Base-by-base conservation (phyloP, 345 rosid genomes). In the Kernera saxatilis region DNA sequence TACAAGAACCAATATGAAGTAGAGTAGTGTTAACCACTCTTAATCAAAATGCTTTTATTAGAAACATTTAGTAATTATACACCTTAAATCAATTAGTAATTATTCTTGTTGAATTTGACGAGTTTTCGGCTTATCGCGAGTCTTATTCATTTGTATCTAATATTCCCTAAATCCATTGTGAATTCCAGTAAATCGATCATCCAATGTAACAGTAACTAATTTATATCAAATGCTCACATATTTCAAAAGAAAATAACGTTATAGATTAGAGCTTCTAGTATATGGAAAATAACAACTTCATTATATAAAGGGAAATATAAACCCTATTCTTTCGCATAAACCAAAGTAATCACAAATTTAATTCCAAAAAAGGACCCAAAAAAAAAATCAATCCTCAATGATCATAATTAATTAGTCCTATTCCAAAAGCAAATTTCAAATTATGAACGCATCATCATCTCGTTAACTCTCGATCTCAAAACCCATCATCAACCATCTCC, bases 381-480 rank as follows among this genome's bases (percentile, higher is more conserved):
- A 27, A 33, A 53, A 12, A 32, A 52, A 29, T 11, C 22, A 43
- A 30, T 41, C 29, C 12, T 17, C 60, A 60, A 49, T 29, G 45
- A 46, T 51, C 53, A 67, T 43, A 19, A 69, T 53, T 19, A 27
- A 69, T 76, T 55, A 54, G 66, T 63, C 75, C 58, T 69, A 54
- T 63, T 46, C 50, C 37, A 62, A 75, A 62, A 63, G 18, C 50
- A 72, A 76, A 69, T 26, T 76, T 22, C 44, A 76, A 54, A 60
- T 43, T 69, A 69, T 55, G 66, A 61, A 75, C 44, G 8, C 74
- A 60, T 74, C 21, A 73, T 65, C 49, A 62, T 22, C 60, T 46
- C 6, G 45, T 33, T 37, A 71, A 51, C 51, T 72, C 64, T 63
- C 23, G 54, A 72, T 55, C 60, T 61, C 70, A 73, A 82, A 76